Conservation (phyloP, 1,284 basidiomycete genomes). For the Rhodotorula sp. region DNA sequence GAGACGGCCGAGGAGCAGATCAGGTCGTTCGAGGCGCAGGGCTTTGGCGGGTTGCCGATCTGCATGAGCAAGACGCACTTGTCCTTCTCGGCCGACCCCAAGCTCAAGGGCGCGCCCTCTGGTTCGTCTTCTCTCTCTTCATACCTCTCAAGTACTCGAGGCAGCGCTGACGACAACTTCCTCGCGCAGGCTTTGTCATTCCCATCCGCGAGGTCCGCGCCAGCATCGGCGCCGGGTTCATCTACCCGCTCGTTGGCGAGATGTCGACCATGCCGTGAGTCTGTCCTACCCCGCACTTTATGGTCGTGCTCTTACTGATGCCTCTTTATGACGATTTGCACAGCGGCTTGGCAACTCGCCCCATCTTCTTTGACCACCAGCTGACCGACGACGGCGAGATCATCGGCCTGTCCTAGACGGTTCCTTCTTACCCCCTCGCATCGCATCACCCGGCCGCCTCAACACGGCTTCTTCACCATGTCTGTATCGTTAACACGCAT, state of each 20-base stretch:
- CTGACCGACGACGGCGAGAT: constrained; percentile 49
- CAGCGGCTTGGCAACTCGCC: constrained; percentile 66
- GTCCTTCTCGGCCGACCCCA: constrained; percentile 92
- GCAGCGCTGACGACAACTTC: constrained; percentile 6
- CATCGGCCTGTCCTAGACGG: constrained; percentile 47
- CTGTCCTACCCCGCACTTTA: background rate
- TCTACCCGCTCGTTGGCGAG: constrained; percentile 72
- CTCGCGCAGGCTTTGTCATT: constrained; percentile 71
- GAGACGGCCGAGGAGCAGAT: constrained; percentile 81
- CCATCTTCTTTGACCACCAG: constrained; percentile 42
- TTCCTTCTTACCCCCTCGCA: too few species aligned
- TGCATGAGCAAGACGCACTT: constrained; percentile 86
- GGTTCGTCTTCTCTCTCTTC: constrained; percentile 47
- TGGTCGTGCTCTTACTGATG: background rate
- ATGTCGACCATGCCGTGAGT: constrained; percentile 89
- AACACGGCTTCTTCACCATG: background rate
- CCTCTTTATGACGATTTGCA: background rate
- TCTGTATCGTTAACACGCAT: background rate
- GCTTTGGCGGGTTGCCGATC: constrained; percentile 74
- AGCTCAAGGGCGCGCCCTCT: constrained; percentile 80
- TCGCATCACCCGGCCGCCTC: background rate
- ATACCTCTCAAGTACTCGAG: background rate
- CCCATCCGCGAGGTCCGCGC: constrained; percentile 87
- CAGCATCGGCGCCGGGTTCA: constrained; percentile 90
- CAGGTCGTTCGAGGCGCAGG: constrained; percentile 87